Conservation (phyloP, 2,329 filamentous ascomycete species). For the Exophiala phaeomuriformis region DNA sequence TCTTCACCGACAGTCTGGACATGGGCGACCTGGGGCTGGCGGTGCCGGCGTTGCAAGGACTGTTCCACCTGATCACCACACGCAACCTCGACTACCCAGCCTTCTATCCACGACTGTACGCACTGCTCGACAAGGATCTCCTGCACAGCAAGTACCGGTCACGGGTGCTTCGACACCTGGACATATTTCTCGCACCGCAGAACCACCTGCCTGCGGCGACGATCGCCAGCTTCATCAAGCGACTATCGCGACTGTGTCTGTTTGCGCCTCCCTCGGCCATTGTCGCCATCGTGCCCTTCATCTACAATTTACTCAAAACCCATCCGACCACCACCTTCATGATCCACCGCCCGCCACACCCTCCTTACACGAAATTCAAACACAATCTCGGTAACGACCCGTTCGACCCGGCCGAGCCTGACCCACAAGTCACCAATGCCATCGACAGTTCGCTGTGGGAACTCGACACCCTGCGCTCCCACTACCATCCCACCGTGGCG, state of each 20-base stretch:
- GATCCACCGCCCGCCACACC: conserved; percentile 70
- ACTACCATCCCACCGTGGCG: conserved; percentile 95
- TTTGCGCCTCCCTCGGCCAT: conserved; percentile 83
- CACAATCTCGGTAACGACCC: conserved; percentile 63
- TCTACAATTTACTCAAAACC: conserved; percentile 86
- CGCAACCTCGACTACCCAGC: conserved; percentile 93
- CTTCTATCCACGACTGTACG: conserved; percentile 92
- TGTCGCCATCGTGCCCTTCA: conserved; percentile 81
- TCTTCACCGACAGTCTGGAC: conserved; percentile 89
- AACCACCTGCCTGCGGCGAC: conserved; percentile 78
- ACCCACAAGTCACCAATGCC: conserved; percentile 78
- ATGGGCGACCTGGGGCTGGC: conserved; percentile 71
- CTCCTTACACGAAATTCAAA: conserved; percentile 52
- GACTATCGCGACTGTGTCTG: conserved; percentile 76
- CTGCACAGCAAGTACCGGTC: conserved; percentile 92
- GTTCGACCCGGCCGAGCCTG: conserved; percentile 65
- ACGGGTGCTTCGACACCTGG: conserved; percentile 83
- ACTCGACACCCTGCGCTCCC: conserved; percentile 77
- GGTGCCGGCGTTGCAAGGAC: conserved; percentile 78
- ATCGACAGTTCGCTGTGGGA: conserved; percentile 96
- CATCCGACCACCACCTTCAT: conserved; percentile 93
- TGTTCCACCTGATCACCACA: conserved; percentile 90
- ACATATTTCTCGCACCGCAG: conserved; percentile 82
- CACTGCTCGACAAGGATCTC: conserved; percentile 74
- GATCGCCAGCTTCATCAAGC: conserved; percentile 93